A percentile compares a stretch with the other conserved stretches of the same genome.
phyloP scores from a whole-genome alignment of 179 eudicot genomes.

The Camellia oleifera region DNA sequence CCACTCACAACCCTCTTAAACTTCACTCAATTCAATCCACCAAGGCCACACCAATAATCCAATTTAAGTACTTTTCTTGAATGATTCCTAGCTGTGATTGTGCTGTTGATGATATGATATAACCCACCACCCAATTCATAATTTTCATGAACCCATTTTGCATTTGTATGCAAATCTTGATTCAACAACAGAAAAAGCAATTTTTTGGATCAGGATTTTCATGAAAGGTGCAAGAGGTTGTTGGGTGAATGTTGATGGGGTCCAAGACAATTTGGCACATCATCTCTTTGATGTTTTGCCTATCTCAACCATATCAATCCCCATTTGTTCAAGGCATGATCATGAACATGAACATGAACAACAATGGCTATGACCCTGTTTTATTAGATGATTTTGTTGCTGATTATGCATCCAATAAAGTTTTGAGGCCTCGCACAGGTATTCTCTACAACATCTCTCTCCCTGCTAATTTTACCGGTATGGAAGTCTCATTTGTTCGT shows the following conservation, averaged over 20 bases:
- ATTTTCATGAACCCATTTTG: too few relatives aligned
- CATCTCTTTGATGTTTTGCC: slow-evolving; percentile 15
- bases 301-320: background rate
- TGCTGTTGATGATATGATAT: background rate
- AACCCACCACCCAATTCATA: too few relatives aligned
- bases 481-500: slow-evolving; percentile 46
- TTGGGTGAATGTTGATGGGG: slow-evolving; percentile 34
- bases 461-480: slow-evolving; percentile 54
- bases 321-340: slow-evolving; percentile 11
- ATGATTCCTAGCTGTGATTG: slow-evolving; percentile 2
- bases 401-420: slow-evolving; percentile 22
- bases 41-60: too few relatives aligned
- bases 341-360: background rate
- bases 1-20: background rate
- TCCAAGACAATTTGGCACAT: slow-evolving; percentile 23
- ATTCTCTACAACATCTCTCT: slow-evolving; percentile 45
- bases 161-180: too few relatives aligned
- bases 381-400: slow-evolving; percentile 46
- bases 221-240: background rate
- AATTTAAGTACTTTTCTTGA: background rate
- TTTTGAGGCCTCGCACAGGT: slow-evolving; percentile 44
- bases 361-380: slow-evolving; percentile 11
- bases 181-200: too few relatives aligned
- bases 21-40: too few relatives aligned
- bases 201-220: too few relatives aligned